Conservation (phyloP, 257 asterid genomes). For the Lavandula angustifolia region DNA sequence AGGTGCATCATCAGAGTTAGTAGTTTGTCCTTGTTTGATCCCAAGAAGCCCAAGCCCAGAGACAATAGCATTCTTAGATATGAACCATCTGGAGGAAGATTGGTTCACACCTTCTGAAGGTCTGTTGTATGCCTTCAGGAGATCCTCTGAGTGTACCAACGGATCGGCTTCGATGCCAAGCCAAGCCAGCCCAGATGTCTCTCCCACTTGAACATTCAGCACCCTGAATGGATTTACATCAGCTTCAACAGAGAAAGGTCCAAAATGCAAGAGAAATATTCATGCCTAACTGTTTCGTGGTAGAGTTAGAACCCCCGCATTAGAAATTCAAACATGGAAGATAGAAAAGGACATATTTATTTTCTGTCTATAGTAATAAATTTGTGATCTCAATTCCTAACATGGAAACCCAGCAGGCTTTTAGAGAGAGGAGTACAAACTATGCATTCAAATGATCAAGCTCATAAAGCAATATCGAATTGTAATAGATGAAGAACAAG, state of each 20-base stretch:
- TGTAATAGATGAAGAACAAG: conserved; percentile 2
- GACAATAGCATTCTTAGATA: conserved; percentile 77
- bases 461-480: conserved; percentile 10
- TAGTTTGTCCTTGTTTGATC: conserved; percentile 57
- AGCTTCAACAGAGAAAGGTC: neutral
- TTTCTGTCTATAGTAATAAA: neutral
- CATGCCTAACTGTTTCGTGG: neutral
- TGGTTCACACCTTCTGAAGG: conserved; percentile 60
- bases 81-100: conserved; percentile 88
- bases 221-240: conserved; percentile 52
- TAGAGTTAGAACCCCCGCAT: neutral
- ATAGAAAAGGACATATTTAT: neutral
- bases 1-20: neutral
- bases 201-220: conserved; percentile 83
- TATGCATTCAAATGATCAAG: conserved; percentile 12
- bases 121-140: conserved; percentile 75
- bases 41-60: conserved; percentile 95
- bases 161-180: conserved; percentile 93
- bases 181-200: conserved; percentile 88
- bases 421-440: conserved; percentile 3
- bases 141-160: conserved; percentile 71
- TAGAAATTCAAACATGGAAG: too few species aligned
- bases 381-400: neutral
- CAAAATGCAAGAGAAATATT: conserved; percentile 9
- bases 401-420: too few species aligned